phyloP scores from a whole-genome alignment of 257 asterid species.

The Coffea eugenioides region DNA sequence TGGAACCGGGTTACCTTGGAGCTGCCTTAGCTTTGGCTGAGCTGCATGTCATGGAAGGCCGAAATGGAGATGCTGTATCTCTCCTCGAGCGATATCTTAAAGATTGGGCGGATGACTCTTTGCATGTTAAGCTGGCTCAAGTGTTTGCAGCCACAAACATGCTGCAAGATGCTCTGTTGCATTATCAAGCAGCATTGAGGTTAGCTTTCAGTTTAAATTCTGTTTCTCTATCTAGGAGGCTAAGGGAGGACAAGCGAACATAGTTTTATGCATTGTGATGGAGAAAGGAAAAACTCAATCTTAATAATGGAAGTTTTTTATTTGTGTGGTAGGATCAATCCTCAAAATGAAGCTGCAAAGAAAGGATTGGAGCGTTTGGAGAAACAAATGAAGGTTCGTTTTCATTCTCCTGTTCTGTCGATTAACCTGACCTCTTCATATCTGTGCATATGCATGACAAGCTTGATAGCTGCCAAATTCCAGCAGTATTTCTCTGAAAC shows the following conservation, averaged over 20 bases:
- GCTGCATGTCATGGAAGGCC: slow-evolving; percentile 90
- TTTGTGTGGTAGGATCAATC: slow-evolving; percentile 66
- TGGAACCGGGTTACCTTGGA: slow-evolving; percentile 96
- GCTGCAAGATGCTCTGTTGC: slow-evolving; percentile 91
- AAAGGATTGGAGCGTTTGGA: slow-evolving; percentile 93
- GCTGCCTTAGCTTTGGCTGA: slow-evolving; percentile 98
- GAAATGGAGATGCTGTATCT: slow-evolving; percentile 86
- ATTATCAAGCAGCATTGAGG: slow-evolving; percentile 95
- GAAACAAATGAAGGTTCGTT: slow-evolving; percentile 90
- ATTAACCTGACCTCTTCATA: background rate
- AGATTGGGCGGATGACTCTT: slow-evolving; percentile 95
- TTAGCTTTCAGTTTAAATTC: slow-evolving; percentile 9
- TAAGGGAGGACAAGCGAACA: background rate
- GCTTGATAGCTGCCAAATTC: background rate
- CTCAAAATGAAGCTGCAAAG: slow-evolving; percentile 82
- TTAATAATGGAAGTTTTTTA: background rate
- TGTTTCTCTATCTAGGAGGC: background rate
- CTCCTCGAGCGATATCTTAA: slow-evolving; percentile 83
- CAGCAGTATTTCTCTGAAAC: background rate
- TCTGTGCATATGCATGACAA: background rate
- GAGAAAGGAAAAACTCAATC: background rate
- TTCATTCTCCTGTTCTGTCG: background rate
- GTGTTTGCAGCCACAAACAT: slow-evolving; percentile 87
- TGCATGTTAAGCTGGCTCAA: slow-evolving; percentile 96
- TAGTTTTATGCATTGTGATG: background rate